Evolutionary conservation across 495 filamentous ascomycete species (phyloP).

Genomic region (Penicillium pulvis): DNA sequence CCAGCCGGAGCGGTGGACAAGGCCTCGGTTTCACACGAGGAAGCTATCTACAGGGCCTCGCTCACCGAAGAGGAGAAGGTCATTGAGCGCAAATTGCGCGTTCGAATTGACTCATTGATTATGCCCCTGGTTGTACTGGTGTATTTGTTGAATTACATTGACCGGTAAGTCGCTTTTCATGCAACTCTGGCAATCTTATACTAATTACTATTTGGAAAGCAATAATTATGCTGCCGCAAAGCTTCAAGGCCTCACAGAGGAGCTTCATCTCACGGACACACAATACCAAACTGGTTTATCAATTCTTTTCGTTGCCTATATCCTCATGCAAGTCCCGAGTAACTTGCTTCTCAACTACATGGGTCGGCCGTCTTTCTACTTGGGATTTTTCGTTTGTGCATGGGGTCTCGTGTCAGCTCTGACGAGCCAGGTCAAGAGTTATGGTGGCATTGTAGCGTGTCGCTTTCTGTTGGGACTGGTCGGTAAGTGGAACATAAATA

Average conservation of each 20-base stretch:
- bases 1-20: conserved; percentile 47
- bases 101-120: conserved; percentile 53
- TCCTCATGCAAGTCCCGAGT: conserved; percentile 60
- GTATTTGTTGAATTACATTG: conserved; percentile 61
- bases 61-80: conserved; percentile 48
- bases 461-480: conserved; percentile 57
- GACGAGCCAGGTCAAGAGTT: conserved; percentile 54
- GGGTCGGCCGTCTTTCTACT: conserved; percentile 49
- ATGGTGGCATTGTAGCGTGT: conserved; percentile 55
- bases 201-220: conserved; percentile 26
- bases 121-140: conserved; percentile 59
- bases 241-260: conserved; percentile 53
- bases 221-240: conserved; percentile 60
- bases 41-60: conserved; percentile 39
- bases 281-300: conserved; percentile 53
- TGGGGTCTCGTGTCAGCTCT: conserved; percentile 56
- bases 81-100: conserved; percentile 48
- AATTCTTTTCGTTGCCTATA: conserved; percentile 57
- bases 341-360: conserved; percentile 62
- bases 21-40: conserved; percentile 42
- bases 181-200: not conserved
- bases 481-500: conserved; percentile 18
- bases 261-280: conserved; percentile 39
- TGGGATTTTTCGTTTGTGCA: conserved; percentile 52
- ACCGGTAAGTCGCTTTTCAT: conserved; percentile 35